Percentiles rank a stretch among this genome's conserved stretches.
These are phyloP conservation scores for Podospora didyma DNA, from an alignment of 495 filamentous ascomycete species.

Conservation along the genomic window DNA sequence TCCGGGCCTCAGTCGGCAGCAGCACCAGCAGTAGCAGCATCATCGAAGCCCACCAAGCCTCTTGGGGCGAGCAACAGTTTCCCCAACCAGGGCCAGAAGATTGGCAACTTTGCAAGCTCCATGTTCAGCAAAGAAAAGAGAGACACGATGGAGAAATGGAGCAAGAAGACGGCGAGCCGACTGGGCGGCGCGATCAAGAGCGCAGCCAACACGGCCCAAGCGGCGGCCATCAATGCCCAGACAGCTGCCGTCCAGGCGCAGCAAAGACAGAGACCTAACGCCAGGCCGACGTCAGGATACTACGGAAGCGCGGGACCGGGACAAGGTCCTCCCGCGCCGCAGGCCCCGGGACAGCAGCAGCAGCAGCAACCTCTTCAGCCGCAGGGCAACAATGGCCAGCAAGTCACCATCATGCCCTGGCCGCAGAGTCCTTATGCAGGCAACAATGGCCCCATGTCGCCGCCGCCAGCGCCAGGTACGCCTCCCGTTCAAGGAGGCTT, in stretches of 20 bases:
- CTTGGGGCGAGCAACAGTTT: neutral
- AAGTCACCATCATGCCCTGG: too few species aligned
- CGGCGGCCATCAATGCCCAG: slow-evolving; percentile 10
- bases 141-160: slow-evolving; percentile 23
- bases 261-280: neutral
- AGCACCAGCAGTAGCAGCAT: too few species aligned
- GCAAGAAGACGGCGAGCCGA: slow-evolving; percentile 23
- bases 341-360: neutral
- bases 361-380: neutral
- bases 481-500: neutral
- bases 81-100: slow-evolving; percentile 7
- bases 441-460: too few species aligned
- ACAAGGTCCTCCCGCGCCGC: too few species aligned
- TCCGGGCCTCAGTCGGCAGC: too few species aligned
- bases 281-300: too few species aligned
- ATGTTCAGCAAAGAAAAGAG: slow-evolving; percentile 24
- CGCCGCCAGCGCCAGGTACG: neutral
- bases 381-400: too few species aligned
- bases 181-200: slow-evolving; percentile 20
- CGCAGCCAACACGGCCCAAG: slow-evolving; percentile 15
- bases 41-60: neutral
- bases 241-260: slow-evolving; percentile 10
- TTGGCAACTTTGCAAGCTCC: slow-evolving; percentile 17
- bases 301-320: too few species aligned
- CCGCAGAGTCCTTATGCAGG: too few species aligned